Base-by-base conservation (phyloP, 108 stramenopile species). In the Skeletonema potamos region DNA sequence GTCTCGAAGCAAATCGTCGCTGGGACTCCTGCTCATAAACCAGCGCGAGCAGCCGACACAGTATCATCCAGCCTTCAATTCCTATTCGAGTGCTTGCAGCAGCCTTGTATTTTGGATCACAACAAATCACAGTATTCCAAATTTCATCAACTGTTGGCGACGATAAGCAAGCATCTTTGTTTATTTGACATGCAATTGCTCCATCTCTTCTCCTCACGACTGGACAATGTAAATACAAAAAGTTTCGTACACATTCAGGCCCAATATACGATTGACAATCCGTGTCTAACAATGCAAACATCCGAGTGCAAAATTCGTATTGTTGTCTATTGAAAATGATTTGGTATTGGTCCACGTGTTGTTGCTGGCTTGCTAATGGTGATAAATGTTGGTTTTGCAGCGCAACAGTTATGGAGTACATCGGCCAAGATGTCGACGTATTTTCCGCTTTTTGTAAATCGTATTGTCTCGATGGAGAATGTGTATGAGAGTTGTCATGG, bases 81-180 rank as follows among this genome's bases (percentile, higher is more conserved):
- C 91, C 91, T 54, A 95, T 41, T 62, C 84, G 76, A 41, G 62
- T 32, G 43, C 1, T 7, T 15, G 37, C 32, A 70, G 73, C 39
- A n/a, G n/a, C 28, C 36, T 36, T 57, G 20, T 17, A 33, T 30
- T 41, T 58, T 27, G 58, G 66, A 68, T 88, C 85, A 30, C 87
- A 92, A 10, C 43, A 37, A 29, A 83, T 51, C 12, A 89, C 85
- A 6, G 77, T 63, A 27, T 68, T 66, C 93, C 93, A 95, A 63
- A 92, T 84, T 81, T 95, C 91, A 81, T 89, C 87, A 77, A 92
- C 89, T 4, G 93, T 94, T 33, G 88, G 85, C 46, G 83, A 81
- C 27, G 32, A 22, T 41, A 54, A 28, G 17, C 44, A 55, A 54
- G 44, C 37, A 59, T 61, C 66, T 24, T 70, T 58, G 10, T 62